Evolutionary conservation across 768 basidiomycete species (phyloP), one percentile per base, ranked within the genome.

Genomic region (Tylopilus plumbeoviolaceoides): DNA sequence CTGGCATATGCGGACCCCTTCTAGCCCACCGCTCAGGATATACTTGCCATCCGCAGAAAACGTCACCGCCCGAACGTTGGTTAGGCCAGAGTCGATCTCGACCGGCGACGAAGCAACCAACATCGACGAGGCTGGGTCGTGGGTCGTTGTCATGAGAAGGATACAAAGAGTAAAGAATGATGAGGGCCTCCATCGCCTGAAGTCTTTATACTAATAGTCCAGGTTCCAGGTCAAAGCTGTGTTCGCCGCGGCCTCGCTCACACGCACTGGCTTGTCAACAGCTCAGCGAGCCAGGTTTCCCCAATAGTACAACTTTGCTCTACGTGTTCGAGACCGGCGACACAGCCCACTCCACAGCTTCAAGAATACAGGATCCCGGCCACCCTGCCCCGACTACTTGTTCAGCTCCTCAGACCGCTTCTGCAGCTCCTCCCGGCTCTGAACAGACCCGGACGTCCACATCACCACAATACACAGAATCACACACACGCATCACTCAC

Each of bases 341-440:
- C 36, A 40, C 39, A 40, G 18, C 20, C 5, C 20, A 40, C 7
- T 30, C 7, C 28, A 30, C 28, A 30, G 28, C 17, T 15, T 4
- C n/a, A n/a, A n/a, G n/a, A 23, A 2, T 23, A 23, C 23, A 23
- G 23, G 23, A 23, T 23, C 23, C 23, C 23, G 23, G 23, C 23
- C 5, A 23, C 23, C 23, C 23, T 23, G n/a, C 27, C 27, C 2
- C 25, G 6, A 12, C 27, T 59, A 49, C 63, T 69, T 73, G 65
- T 80, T 81, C 50, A 82, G 60, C 59, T 77, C 74, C n/a, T 75
- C 79, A 1, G 73, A 64, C 44, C 72, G 69, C 41, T 70, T 75
- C 48, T 63, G 66, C 28, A 83, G 66, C 59, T 83, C 81, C 44
- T 83, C 81, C 21, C 71, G 74, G 51, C 73, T 78, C 82, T 83